A percentile compares a stretch with the other conserved stretches of the same genome.
These are phyloP conservation scores for Purpureocillium takamizusanense DNA, from an alignment of 2,329 filamentous ascomycete species.

Conservation along the genomic window DNA sequence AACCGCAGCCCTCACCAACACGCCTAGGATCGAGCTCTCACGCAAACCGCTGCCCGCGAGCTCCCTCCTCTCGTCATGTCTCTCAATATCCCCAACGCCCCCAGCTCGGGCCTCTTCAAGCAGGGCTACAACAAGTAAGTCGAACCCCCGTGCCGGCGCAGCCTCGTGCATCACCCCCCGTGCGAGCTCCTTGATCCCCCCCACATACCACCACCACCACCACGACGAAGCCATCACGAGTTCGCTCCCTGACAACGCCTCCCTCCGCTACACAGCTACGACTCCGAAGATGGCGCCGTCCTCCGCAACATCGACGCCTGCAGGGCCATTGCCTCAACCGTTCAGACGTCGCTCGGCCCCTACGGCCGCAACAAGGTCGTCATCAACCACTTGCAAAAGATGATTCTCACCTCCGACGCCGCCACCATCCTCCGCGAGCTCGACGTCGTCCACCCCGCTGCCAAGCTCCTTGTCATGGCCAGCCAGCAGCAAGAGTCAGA, in stretches of 20 bases:
- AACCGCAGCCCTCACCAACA: background rate
- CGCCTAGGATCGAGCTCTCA: conserved; percentile 3
- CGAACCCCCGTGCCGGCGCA: conserved; percentile 6
- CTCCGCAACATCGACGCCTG: conserved; percentile 98
- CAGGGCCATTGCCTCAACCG: conserved; percentile 87
- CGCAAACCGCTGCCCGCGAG: too few relatives aligned
- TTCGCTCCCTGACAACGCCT: conserved; percentile 6
- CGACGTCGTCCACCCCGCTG: conserved; percentile 95
- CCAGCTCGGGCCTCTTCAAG: conserved; percentile 92
- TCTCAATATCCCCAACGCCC: conserved; percentile 88
- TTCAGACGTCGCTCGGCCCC: conserved; percentile 92
- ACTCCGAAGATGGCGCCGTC: conserved; percentile 97
- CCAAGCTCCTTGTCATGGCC: conserved; percentile 96
- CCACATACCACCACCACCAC: conserved; percentile 1
- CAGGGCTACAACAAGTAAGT: conserved; percentile 88
- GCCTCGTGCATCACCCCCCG: conserved; percentile 11
- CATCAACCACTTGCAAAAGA: conserved; percentile 99
- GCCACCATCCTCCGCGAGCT: conserved; percentile 95
- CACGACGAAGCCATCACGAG: conserved; percentile 1
- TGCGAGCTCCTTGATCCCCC: conserved; percentile 8
- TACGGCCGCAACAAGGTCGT: conserved; percentile 99
- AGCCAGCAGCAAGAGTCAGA: conserved; percentile 98
- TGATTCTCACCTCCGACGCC: conserved; percentile 97
- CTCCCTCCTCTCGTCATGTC: conserved; percentile 55
- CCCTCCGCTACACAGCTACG: conserved; percentile 68